Evolutionary conservation across 2,329 filamentous ascomycete genomes (phyloP), one percentile per base, ranked within the genome.

Genomic region (Sarocladiaceae sp.): DNA sequence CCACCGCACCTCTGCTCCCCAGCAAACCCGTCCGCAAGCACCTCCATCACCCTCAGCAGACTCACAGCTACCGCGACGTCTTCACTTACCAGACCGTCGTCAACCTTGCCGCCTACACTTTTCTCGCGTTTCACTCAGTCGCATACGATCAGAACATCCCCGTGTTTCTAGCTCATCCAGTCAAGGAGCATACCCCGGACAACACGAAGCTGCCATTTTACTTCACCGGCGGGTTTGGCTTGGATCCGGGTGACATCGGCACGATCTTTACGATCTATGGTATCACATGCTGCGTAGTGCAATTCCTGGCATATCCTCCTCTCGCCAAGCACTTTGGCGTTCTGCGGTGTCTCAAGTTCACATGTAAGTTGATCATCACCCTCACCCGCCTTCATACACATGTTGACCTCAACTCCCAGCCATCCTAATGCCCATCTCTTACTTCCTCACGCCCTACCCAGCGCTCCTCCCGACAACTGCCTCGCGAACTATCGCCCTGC

Each of bases 61-160:
- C 51, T 11, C 62, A 65, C 0, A 68, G 66, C 7, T 74, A 83
- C 58, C 62, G 60, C 10, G 79, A 88, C 48, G 82, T 93, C 6
- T 82, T 95, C 53, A 83, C 80, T 0, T 71, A 70, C 1, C 88
- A 95, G 61, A 86, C 87, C 1, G 72, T 76, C 24, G 72, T 93
- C 45, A 86, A 90, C 51, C 71, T 97, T 1, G 50, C 87, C 2
- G 75, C 83, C 0, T 96, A 97, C 63, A 84, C 84, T 2, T 72
- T 93, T 41, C 72, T 97, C 15, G 85, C 88, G 1, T 74, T 94
- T 40, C 89, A 95, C 62, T 82, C 80, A 0, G 80, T 94, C 31
- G 82, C 88, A 1, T 96, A 82, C 58, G 91, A 97, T 62, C 89
- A 95, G 58, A 73, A 91, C 2, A 76, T 97, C 2, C 86, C 89